Evolutionary conservation across 202 grass and related monocot genomes (phyloP).

Genomic region (Saccharum hybrid): DNA sequence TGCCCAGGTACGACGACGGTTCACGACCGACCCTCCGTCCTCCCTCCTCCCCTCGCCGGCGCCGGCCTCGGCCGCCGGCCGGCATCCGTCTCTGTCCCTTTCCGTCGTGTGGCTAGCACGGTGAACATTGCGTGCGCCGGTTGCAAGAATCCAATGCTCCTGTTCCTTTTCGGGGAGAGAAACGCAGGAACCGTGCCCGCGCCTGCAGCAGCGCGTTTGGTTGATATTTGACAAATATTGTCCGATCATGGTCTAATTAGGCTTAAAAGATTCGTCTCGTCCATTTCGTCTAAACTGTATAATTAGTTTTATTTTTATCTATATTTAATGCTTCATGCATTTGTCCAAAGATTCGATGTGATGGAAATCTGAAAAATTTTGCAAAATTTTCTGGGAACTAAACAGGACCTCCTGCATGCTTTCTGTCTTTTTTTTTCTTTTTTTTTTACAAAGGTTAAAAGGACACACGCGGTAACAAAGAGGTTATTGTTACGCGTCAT

Average conservation of each 20-base stretch:
- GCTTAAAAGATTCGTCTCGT: too few relatives aligned
- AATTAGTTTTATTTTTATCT: too few relatives aligned
- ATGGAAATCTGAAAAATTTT: too few relatives aligned
- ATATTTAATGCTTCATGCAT: too few relatives aligned
- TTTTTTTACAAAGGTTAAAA: conserved; percentile 1
- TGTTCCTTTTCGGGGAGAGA: not conserved
- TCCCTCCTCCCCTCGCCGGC: not conserved
- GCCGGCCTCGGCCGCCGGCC: too few relatives aligned
- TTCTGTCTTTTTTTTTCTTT: not conserved
- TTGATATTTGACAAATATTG: too few relatives aligned
- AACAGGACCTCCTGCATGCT: not conserved
- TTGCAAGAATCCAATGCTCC: conserved; percentile 41
- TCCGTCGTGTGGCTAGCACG: not conserved
- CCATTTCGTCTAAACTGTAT: too few relatives aligned
- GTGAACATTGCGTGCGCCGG: conserved; percentile 21
- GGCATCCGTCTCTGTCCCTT: not conserved
- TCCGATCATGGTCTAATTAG: too few relatives aligned
- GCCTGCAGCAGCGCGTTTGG: too few relatives aligned
- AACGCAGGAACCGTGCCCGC: not conserved
- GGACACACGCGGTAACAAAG: not conserved
- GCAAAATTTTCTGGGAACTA: too few relatives aligned
- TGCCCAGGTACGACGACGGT: conserved; percentile 70
- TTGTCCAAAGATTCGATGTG: too few relatives aligned
- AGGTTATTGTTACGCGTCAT: not conserved
- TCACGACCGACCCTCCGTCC: too few relatives aligned